Conservation (phyloP, 495 filamentous ascomycete species). For the Penicillium atrosanguineum region DNA sequence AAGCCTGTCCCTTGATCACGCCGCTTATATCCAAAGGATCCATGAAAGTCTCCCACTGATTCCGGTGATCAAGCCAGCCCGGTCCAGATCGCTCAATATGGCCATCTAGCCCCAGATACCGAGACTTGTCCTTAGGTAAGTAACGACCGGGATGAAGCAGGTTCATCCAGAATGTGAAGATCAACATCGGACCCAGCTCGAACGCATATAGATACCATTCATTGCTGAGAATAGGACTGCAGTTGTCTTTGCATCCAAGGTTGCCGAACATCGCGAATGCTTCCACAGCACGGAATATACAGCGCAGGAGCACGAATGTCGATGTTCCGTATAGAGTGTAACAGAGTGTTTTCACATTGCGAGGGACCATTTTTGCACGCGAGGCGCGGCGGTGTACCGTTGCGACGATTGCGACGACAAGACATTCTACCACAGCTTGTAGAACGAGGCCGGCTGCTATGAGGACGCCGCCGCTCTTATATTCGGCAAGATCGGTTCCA, state of each 20-base stretch:
- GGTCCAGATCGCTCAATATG: constrained; percentile 37
- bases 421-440: constrained; percentile 33
- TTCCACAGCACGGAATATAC: constrained; percentile 39
- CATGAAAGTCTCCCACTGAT: constrained; percentile 28
- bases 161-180: constrained; percentile 41
- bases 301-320: constrained; percentile 33
- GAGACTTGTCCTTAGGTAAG: constrained; percentile 28
- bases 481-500: constrained; percentile 11
- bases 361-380: constrained; percentile 19
- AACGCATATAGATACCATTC: constrained; percentile 44
- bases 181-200: constrained; percentile 37
- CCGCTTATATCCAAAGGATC: constrained; percentile 36
- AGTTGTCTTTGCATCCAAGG: constrained; percentile 20
- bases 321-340: constrained; percentile 42
- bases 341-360: constrained; percentile 35
- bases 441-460: constrained; percentile 34
- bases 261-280: constrained; percentile 24
- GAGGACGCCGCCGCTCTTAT: constrained; percentile 28
- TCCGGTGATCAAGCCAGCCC: constrained; percentile 35
- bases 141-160: constrained; percentile 33
- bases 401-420: constrained; percentile 33
- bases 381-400: constrained; percentile 32
- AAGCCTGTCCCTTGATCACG: constrained; percentile 22
- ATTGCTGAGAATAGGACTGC: constrained; percentile 27
- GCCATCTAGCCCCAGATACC: constrained; percentile 33